Conservation (phyloP, 139 green algal genomes). For the Closterium sp. region DNA sequence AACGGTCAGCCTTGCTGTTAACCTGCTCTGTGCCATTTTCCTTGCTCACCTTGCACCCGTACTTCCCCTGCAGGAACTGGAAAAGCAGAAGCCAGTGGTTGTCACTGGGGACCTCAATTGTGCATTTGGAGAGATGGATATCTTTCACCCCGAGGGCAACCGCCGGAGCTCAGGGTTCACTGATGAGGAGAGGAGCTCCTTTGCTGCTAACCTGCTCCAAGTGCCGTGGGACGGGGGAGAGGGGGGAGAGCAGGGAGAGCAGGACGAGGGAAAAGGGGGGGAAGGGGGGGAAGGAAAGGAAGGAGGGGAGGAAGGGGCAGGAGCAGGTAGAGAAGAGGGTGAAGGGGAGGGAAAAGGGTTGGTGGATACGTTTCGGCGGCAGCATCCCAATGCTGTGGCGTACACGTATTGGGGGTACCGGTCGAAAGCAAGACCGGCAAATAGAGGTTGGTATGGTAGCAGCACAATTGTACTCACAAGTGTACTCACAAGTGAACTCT, state of each 20-base stretch:
- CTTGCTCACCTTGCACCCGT: too few species aligned
- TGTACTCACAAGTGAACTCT: too few species aligned
- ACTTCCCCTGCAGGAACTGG: neutral
- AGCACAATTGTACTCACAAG: too few species aligned
- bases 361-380: slow-evolving; percentile 47
- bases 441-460: too few species aligned
- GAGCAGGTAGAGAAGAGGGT: neutral
- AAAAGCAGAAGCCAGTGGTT: slow-evolving; percentile 46
- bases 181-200: neutral
- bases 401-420: slow-evolving; percentile 56
- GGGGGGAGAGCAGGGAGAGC: neutral
- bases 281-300: neutral
- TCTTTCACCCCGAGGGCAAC: slow-evolving; percentile 44
- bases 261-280: too few species aligned
- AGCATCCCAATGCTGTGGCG: slow-evolving; percentile 43
- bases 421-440: slow-evolving; percentile 24
- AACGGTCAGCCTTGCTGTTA: too few species aligned
- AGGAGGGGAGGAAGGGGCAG: neutral
- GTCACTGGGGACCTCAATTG: slow-evolving; percentile 53
- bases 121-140: slow-evolving; percentile 51
- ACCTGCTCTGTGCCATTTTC: too few species aligned
- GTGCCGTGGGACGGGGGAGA: neutral
- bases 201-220: neutral
- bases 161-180: neutral
- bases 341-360: slow-evolving; percentile 14